Evolutionary conservation across 2,329 filamentous ascomycete genomes (phyloP).

Genomic region (Fusarium continuum): DNA sequence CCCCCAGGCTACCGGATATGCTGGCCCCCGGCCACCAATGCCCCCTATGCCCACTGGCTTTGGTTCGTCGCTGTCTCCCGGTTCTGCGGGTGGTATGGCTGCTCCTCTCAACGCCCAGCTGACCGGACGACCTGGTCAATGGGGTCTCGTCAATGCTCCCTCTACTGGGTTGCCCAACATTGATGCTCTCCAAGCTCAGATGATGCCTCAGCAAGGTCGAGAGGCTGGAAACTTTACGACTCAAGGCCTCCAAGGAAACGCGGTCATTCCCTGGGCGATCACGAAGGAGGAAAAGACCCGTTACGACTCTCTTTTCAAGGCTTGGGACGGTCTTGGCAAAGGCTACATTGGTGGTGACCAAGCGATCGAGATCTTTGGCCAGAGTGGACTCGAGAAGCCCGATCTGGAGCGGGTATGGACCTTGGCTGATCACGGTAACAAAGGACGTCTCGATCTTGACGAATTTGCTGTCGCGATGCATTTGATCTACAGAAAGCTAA

Average conservation of each 20-base stretch:
- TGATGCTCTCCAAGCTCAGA: constrained; percentile 87
- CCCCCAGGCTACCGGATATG: constrained; percentile 81
- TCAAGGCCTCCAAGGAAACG: constrained; percentile 88
- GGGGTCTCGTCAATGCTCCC: constrained; percentile 97
- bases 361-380: constrained; percentile 96
- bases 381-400: constrained; percentile 90
- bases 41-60: constrained; percentile 76
- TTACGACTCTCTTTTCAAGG: constrained; percentile 93
- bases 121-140: constrained; percentile 91
- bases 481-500: constrained; percentile 95
- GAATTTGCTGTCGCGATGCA: constrained; percentile 99
- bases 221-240: constrained; percentile 86
- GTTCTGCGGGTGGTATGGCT: constrained; percentile 68
- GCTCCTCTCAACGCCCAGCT: constrained; percentile 87
- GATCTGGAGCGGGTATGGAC: constrained; percentile 97
- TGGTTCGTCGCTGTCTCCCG: constrained; percentile 62
- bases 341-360: constrained; percentile 92
- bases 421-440: constrained; percentile 90
- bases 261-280: constrained; percentile 96
- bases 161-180: constrained; percentile 91
- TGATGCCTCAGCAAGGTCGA: constrained; percentile 96
- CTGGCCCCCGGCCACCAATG: constrained; percentile 87
- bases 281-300: constrained; percentile 98
- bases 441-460: constrained; percentile 91
- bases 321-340: constrained; percentile 95